phyloP scores from a whole-genome alignment of 176 grass and related monocot species.

The Secale cereale region DNA sequence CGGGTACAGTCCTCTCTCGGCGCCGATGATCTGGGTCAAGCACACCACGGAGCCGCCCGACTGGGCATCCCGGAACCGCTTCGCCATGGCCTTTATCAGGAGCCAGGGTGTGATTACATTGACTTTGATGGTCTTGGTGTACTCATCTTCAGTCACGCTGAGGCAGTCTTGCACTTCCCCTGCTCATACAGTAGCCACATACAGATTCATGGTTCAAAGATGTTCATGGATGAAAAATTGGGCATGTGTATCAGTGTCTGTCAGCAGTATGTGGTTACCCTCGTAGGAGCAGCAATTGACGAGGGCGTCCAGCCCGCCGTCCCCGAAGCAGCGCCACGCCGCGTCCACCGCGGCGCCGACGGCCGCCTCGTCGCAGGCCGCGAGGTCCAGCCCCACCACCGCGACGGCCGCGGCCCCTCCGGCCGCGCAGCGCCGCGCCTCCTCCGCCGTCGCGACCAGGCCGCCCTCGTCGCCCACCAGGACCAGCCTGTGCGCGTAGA shows the following conservation, averaged over 20 bases:
- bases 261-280: constrained; percentile 26
- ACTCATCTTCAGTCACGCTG: constrained; percentile 55
- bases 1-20: constrained; percentile 86
- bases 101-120: constrained; percentile 84
- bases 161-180: constrained; percentile 72
- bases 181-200: neutral
- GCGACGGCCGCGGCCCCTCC: constrained; percentile 3
- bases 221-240: neutral
- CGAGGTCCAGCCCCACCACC: constrained; percentile 59
- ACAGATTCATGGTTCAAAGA: neutral
- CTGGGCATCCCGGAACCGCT: constrained; percentile 42
- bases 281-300: constrained; percentile 75
- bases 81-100: constrained; percentile 60
- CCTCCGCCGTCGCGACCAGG: constrained; percentile 34
- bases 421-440: constrained; percentile 10
- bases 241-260: no score
- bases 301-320: constrained; percentile 55
- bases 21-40: constrained; percentile 83
- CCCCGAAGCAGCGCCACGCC: constrained; percentile 53
- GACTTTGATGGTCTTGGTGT: constrained; percentile 59
- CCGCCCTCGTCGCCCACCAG: constrained; percentile 59
- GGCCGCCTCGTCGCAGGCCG: constrained; percentile 46
- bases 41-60: constrained; percentile 67
- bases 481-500: constrained; percentile 35
- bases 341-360: constrained; percentile 52